Percentiles rank a stretch among this genome's conserved stretches.
Evolutionary conservation across 352 stramenopile species (phyloP).

Genomic region (Phytophthora palmivora): DNA sequence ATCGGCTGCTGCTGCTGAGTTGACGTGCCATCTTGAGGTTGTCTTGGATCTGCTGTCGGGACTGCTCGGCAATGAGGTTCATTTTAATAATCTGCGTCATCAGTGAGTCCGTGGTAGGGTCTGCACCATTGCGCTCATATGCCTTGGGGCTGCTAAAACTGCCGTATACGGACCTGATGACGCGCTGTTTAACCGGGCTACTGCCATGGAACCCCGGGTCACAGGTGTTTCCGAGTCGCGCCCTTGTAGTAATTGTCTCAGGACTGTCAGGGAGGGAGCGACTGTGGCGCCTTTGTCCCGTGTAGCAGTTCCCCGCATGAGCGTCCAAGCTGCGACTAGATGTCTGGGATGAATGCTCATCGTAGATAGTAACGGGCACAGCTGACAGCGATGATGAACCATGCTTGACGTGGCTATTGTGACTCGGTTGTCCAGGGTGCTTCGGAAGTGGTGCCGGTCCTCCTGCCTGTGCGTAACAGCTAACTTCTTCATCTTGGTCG

Average conservation of each 20-base stretch:
- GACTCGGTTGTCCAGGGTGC: slow-evolving; percentile 22
- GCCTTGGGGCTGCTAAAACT: slow-evolving; percentile 22
- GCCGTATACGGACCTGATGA: slow-evolving; percentile 12
- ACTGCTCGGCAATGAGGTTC: slow-evolving; percentile 79
- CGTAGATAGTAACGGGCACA: slow-evolving; percentile 35
- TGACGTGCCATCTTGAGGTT: slow-evolving; percentile 65
- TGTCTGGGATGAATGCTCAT: slow-evolving; percentile 17
- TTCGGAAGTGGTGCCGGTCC: slow-evolving; percentile 19
- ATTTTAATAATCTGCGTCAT: slow-evolving; percentile 80
- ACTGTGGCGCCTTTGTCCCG: slow-evolving; percentile 21
- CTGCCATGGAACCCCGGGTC: slow-evolving; percentile 17
- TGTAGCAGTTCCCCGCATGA: slow-evolving; percentile 1
- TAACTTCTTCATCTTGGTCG: slow-evolving; percentile 5
- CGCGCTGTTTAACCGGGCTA: slow-evolving; percentile 12
- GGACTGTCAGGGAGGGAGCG: slow-evolving; percentile 12
- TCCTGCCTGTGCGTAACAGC: slow-evolving; percentile 11
- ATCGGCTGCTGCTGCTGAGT: too few species aligned
- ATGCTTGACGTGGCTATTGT: slow-evolving; percentile 25
- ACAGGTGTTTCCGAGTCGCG: slow-evolving; percentile 40
- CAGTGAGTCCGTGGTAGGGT: slow-evolving; percentile 55
- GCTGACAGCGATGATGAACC: slow-evolving; percentile 34
- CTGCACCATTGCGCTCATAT: slow-evolving; percentile 13
- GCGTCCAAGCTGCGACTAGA: slow-evolving; percentile 33
- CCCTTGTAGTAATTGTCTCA: slow-evolving; percentile 26
- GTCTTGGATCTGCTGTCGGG: slow-evolving; percentile 63